Evolutionary conservation across 129 eudicot genomes (phyloP).

Genomic region (Logfia minima): DNA sequence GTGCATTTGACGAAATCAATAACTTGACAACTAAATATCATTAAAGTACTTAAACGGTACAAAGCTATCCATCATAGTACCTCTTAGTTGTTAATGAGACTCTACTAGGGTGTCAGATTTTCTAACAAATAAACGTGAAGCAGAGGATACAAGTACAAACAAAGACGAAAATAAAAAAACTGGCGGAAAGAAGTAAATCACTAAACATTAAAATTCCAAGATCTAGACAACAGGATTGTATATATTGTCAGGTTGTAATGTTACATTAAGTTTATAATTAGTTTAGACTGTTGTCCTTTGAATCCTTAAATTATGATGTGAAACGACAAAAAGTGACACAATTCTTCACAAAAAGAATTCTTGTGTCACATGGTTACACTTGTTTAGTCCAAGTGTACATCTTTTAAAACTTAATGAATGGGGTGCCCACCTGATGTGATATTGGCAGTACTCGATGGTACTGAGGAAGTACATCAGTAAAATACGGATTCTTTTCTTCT

Average conservation of each 20-base stretch:
- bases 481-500: not conserved
- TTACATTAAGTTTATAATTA: not conserved
- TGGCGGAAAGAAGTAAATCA: not conserved
- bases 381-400: not conserved
- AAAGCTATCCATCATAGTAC: not conserved
- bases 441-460: not conserved
- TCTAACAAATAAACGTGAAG: not conserved
- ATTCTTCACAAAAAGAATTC: not conserved
- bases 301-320: constrained; percentile 1
- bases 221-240: constrained; percentile 3
- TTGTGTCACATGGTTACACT: not conserved
- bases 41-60: not conserved
- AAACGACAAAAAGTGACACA: not conserved
- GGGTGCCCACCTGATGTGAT: not conserved
- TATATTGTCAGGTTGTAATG: not conserved
- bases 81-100: not conserved
- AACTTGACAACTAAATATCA: not conserved
- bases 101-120: not conserved
- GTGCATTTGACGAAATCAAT: constrained; percentile 2
- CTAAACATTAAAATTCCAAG: not conserved
- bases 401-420: not conserved
- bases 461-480: constrained; percentile 10
- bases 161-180: not conserved
- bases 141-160: constrained; percentile 1
- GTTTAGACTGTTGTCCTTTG: not conserved